A percentile compares a stretch with the other conserved stretches of the same genome.
Evolutionary conservation across 371 early-diverging fungal species (phyloP).

Genomic region (Mucor irregularis): DNA sequence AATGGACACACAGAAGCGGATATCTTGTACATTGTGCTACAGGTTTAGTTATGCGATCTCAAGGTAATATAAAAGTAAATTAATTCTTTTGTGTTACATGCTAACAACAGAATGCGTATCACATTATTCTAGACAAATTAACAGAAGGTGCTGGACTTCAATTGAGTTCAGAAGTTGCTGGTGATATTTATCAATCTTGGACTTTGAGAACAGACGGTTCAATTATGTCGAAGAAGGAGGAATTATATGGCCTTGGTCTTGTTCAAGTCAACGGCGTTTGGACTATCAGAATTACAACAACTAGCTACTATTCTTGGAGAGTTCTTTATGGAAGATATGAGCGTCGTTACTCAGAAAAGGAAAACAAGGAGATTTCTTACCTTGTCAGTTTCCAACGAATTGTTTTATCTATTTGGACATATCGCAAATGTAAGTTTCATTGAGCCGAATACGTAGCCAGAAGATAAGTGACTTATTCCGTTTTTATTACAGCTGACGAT

Average conservation of each 20-base stretch:
- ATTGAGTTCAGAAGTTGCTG: conserved; percentile 19
- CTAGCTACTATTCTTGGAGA: conserved; percentile 35
- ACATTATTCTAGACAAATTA: conserved; percentile 19
- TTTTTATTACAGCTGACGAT: conserved; percentile 11
- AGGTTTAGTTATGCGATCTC: conserved; percentile 34
- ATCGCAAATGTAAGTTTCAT: conserved; percentile 19
- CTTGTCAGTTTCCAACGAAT: conserved; percentile 27
- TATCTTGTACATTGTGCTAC: conserved; percentile 51
- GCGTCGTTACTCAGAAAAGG: conserved; percentile 29
- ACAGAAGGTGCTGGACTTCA: conserved; percentile 27
- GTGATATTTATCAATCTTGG: conserved; percentile 38
- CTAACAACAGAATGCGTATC: conserved; percentile 5
- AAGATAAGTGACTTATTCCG: neutral
- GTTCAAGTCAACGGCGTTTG: conserved; percentile 23
- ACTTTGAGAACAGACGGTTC: conserved; percentile 39
- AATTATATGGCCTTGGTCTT: conserved; percentile 31
- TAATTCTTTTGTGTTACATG: neutral
- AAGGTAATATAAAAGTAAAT: conserved; percentile 25
- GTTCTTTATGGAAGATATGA: conserved; percentile 37
- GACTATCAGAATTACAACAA: conserved; percentile 24
- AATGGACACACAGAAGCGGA: conserved; percentile 48
- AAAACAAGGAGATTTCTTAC: conserved; percentile 31
- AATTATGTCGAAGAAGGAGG: conserved; percentile 27
- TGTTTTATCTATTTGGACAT: conserved; percentile 23
- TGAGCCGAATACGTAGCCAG: neutral